These are phyloP conservation scores for Pythium pyrilobum DNA, from an alignment of 352 stramenopile species.

Conservation along the genomic window DNA sequence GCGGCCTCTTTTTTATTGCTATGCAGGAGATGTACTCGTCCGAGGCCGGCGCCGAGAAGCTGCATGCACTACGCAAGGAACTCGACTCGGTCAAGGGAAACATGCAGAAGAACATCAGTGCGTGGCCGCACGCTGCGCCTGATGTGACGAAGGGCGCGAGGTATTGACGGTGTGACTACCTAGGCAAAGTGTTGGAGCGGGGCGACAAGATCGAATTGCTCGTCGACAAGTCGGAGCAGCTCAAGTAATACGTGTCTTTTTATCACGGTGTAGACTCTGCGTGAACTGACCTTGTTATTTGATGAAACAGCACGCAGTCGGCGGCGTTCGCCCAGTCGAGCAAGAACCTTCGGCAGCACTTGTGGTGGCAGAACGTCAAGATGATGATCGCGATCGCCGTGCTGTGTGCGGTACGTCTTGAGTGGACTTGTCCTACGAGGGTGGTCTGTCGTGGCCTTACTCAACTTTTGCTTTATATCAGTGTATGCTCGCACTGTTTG, in stretches of 20 bases:
- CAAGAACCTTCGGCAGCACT: constrained; percentile 62
- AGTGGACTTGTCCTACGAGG: not conserved
- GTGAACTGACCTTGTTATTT: not conserved
- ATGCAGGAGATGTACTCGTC: constrained; percentile 72
- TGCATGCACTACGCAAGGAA: constrained; percentile 79
- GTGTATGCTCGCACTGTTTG: constrained; percentile 23
- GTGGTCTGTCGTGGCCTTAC: not conserved
- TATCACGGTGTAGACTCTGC: not conserved
- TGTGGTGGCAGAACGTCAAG: constrained; percentile 88
- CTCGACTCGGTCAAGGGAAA: constrained; percentile 74
- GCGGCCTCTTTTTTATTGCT: too few species aligned
- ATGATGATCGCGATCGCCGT: constrained; percentile 79
- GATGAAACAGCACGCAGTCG: constrained; percentile 53
- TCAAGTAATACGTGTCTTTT: constrained; percentile 52
- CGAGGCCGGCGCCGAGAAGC: constrained; percentile 62
- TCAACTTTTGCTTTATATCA: constrained; percentile 5
- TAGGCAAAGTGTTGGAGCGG: constrained; percentile 78
- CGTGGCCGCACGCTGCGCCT: not conserved
- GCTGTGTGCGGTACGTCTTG: constrained; percentile 52
- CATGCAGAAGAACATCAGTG: constrained; percentile 82
- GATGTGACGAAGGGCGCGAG: not conserved
- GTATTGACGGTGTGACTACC: not conserved
- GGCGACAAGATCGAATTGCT: constrained; percentile 87
- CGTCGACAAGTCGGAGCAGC: constrained; percentile 83
- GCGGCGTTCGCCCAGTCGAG: constrained; percentile 82